Conservation (phyloP, 176 grass and related monocot species). For the Echinochloa phyllopogon region DNA sequence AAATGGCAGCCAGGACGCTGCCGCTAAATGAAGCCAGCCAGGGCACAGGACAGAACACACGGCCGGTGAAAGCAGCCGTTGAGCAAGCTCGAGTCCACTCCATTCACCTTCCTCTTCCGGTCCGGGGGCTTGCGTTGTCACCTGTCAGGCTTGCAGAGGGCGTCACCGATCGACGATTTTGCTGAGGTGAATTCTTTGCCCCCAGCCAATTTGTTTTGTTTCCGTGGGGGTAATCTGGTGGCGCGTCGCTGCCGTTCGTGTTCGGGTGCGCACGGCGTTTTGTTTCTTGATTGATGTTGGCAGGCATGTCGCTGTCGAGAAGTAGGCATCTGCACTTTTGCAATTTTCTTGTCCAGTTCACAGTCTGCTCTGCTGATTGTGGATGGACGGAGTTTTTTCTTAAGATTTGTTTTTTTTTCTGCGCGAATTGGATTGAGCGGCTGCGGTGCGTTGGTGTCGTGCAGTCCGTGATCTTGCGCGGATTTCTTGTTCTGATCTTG, state of each 20-base stretch:
- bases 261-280: not conserved
- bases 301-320: not conserved
- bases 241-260: not conserved
- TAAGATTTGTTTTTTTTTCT: too few relatives aligned
- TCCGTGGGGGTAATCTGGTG: not conserved
- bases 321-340: not conserved
- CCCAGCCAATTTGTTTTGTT: not conserved
- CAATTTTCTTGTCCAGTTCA: not conserved
- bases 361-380: too few relatives aligned
- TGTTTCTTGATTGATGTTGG: not conserved
- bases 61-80: not conserved
- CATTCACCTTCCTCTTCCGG: not conserved
- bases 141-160: not conserved
- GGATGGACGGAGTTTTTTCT: too few relatives aligned
- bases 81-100: not conserved
- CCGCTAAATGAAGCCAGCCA: not conserved
- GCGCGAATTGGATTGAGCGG: slow-evolving; percentile 1
- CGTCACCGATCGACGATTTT: not conserved
- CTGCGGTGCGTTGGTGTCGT: too few relatives aligned
- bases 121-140: not conserved
- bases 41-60: not conserved
- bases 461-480: not conserved
- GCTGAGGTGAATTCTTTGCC: slow-evolving; percentile 16
- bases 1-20: slow-evolving; percentile 27
- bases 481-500: not conserved